Base-by-base conservation (phyloP, 805 yeast species). In the Saccharomyces jurei region DNA sequence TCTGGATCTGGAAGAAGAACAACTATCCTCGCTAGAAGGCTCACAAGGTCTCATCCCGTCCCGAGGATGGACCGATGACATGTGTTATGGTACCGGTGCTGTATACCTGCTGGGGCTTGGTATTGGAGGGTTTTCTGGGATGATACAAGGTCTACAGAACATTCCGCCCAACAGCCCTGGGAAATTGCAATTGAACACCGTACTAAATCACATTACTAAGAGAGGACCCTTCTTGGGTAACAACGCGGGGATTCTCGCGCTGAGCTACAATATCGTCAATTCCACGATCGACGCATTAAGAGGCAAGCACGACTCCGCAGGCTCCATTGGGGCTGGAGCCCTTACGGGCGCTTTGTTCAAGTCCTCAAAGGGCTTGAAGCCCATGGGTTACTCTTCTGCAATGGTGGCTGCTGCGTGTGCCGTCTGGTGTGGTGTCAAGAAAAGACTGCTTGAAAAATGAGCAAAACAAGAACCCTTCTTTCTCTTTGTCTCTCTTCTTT, bases 21-120 rank as follows among this genome's bases (percentile, higher is more conserved):
- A 82, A 59, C 74, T 90, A 58, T 80, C 83, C 49, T 72, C 80
- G n/a, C 71, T 88, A 64, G 95, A 89, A 65, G 97, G 96, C 44
- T 82, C 96, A 1, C 89, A 88, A 67, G 96, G 97, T 55, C 70
- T 92, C 56, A 80, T 94, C 59, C 97, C 99, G 28, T 87, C 96
- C n/a, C 84, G 97, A 75, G 96, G 96, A 63, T 94, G 97, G 96
- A 81, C 90, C 14, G 99, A 94, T 71, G 98, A 94, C 74, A 79
- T 94, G 60, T 90, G 97, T 80, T 94, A 94, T 72, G 99, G 99
- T 63, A 87, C 98, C 10, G 99, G 99, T 72, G 84, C 96, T 6
- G 89, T 90, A 52, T 94, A 94, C 69, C 78, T 94, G 61, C 63
- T 87, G 31, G 96, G 96, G 47, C 78, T 94, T 60, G 96, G 96